phyloP scores from a whole-genome alignment of 2,329 filamentous ascomycete genomes.

The Bimuria novae-zelandiae region DNA sequence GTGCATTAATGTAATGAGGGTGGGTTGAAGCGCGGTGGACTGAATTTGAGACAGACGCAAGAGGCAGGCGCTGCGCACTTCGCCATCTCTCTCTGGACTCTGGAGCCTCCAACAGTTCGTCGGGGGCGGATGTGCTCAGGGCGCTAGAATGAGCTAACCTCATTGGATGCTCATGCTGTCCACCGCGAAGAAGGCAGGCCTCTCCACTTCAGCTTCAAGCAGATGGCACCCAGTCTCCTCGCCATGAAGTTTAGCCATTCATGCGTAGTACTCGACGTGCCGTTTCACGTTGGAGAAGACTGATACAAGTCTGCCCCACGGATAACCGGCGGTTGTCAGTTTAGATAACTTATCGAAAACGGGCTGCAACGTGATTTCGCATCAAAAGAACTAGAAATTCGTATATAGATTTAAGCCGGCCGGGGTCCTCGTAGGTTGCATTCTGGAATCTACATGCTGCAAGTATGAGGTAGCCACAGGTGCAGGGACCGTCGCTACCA shows the following conservation, averaged over 20 bases:
- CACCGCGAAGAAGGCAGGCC: background rate
- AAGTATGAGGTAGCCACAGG: background rate
- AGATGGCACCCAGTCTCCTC: background rate
- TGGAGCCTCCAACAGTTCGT: slow-evolving; percentile 9
- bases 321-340: background rate
- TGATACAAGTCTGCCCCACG: background rate
- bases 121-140: background rate
- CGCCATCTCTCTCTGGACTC: slow-evolving; percentile 9
- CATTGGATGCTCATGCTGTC: background rate
- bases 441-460: background rate
- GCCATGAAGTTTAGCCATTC: slow-evolving; percentile 5
- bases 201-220: slow-evolving; percentile 4
- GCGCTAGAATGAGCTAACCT: background rate
- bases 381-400: no score
- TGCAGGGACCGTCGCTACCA: background rate
- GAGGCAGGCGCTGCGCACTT: slow-evolving; percentile 13
- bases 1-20: slow-evolving; percentile 18
- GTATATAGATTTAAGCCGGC: background rate
- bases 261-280: background rate
- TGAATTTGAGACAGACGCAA: slow-evolving; percentile 21
- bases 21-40: slow-evolving; percentile 8
- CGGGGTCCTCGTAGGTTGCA: background rate
- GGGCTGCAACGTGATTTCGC: background rate
- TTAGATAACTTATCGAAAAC: background rate
- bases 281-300: background rate